Conservation (phyloP, 139 green algal species). For the Dunaliella sp. region DNA sequence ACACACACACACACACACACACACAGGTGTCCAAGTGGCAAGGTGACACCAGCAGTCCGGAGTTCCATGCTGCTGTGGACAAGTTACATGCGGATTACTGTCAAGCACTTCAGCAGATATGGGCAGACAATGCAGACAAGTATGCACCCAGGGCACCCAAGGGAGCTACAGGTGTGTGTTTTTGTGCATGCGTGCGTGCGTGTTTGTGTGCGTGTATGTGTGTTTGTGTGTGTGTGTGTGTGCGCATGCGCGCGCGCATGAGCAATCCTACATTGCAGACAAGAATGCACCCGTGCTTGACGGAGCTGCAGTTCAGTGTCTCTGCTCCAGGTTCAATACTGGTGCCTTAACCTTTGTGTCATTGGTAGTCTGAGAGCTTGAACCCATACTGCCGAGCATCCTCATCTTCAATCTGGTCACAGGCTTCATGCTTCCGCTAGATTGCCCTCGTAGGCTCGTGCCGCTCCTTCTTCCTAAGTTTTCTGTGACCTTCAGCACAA, state of each 20-base stretch:
- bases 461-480: no score
- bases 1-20: neutral
- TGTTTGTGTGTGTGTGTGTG: neutral
- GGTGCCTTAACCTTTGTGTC: no score
- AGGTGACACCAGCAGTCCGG: neutral
- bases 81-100: slow-evolving; percentile 14
- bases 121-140: neutral
- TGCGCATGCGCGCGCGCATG: neutral
- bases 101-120: neutral
- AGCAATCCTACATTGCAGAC: no score
- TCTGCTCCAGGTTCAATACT: no score
- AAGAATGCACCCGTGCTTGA: no score
- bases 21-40: slow-evolving; percentile 15
- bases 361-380: no score
- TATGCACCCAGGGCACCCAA: neutral
- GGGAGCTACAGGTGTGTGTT: neutral
- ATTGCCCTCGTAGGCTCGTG: no score
- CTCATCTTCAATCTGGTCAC: no score
- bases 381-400: no score
- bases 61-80: slow-evolving; percentile 18
- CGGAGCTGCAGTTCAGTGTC: no score
- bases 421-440: no score
- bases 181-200: neutral
- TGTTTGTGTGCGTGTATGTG: neutral
- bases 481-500: no score